Evolutionary conservation across 208 protist genomes (phyloP).

Genomic region (Acanthamoeba healyi): DNA sequence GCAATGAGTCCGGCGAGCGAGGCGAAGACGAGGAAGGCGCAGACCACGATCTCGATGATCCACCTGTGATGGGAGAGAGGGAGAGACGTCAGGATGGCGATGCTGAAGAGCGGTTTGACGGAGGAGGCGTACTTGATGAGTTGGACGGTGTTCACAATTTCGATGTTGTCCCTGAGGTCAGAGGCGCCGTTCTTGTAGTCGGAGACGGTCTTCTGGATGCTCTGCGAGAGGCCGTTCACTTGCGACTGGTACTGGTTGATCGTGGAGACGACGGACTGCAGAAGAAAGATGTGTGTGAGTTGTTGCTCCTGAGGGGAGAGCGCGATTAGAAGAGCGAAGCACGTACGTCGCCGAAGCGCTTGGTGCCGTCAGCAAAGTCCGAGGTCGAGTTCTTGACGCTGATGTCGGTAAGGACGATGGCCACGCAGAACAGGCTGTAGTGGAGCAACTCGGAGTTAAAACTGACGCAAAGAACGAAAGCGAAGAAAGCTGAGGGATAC

Average conservation of each 20-base stretch:
- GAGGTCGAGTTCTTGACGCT: slow-evolving; percentile 6
- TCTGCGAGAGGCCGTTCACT: slow-evolving; percentile 16
- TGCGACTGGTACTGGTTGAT: slow-evolving; percentile 50
- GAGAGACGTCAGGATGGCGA: neutral
- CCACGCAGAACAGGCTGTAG: neutral
- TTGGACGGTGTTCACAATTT: neutral
- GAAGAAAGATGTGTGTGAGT: neutral
- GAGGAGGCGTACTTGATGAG: slow-evolving; percentile 1
- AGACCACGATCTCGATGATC: slow-evolving; percentile 42
- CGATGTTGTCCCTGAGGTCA: slow-evolving; percentile 36
- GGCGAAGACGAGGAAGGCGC: slow-evolving; percentile 39
- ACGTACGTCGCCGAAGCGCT: neutral
- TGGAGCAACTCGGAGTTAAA: neutral
- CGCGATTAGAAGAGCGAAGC: no score
- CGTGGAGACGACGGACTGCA: neutral
- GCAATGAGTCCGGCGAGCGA: slow-evolving; percentile 14
- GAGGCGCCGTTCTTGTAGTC: slow-evolving; percentile 7
- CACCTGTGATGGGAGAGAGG: no score
- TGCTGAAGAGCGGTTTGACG: neutral
- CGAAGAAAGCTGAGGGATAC: neutral
- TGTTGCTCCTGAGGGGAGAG: neutral
- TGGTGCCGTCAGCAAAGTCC: slow-evolving; percentile 24
- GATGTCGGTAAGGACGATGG: slow-evolving; percentile 60
- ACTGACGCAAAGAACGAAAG: neutral
- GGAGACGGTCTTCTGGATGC: slow-evolving; percentile 5